Evolutionary conservation across 441 rosid genomes (phyloP).

Genomic region (Metrosideros polymorpha): DNA sequence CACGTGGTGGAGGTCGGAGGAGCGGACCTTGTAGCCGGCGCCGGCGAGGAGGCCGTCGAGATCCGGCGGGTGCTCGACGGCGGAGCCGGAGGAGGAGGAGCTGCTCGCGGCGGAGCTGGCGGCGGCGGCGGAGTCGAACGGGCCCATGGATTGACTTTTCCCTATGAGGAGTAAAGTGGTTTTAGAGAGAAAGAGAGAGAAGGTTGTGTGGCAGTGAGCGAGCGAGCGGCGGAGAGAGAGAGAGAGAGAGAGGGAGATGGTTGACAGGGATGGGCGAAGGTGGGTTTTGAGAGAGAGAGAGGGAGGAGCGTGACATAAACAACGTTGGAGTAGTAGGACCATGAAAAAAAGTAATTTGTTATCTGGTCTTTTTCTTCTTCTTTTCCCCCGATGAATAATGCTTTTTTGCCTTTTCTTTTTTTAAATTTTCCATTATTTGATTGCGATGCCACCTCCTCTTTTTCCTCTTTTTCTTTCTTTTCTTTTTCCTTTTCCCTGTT

Average conservation of each 20-base stretch:
- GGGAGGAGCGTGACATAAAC: neutral
- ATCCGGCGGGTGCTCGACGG: conserved; percentile 8
- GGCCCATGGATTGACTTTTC: neutral
- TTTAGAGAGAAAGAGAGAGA: neutral
- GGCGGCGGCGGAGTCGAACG: neutral
- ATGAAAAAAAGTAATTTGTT: neutral
- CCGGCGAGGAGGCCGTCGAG: conserved; percentile 55
- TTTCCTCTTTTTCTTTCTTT: neutral
- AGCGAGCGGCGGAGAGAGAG: neutral
- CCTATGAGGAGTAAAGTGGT: neutral
- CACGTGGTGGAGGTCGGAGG: conserved; percentile 54
- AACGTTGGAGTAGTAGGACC: neutral
- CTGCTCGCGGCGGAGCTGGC: conserved; percentile 11
- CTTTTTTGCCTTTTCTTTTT: neutral
- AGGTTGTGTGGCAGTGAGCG: neutral
- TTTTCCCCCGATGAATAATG: neutral
- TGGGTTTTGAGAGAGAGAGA: neutral
- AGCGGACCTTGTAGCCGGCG: conserved; percentile 56
- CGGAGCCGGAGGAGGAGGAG: conserved; percentile 17
- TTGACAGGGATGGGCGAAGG: neutral
- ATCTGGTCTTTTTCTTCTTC: fast-evolving
- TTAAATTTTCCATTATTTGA: neutral
- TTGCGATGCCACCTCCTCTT: neutral
- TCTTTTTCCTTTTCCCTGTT: neutral
- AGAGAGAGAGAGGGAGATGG: neutral